Evolutionary conservation across 768 basidiomycete genomes (phyloP), one percentile per base, ranked within the genome.

Genomic region (Panaeolus cyanescens): DNA sequence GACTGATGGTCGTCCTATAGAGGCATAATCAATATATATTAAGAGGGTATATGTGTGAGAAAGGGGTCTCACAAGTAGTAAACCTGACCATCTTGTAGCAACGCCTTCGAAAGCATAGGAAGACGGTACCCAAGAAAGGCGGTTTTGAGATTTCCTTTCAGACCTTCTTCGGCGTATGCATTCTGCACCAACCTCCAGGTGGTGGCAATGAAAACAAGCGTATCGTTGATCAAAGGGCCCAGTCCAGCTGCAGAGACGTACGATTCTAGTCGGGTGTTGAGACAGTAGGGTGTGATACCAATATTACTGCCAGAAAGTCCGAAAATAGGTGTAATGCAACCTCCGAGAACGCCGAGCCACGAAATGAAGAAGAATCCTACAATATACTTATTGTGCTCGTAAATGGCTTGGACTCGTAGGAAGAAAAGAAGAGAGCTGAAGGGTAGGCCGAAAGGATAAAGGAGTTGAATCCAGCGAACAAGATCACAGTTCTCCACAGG

Each of bases 21-120:
- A 56, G 4, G 32, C 31, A 28, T 7, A 31, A 15, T 54, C 2
- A 30, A 22, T 34, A 36, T 34, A 10, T 30, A 10, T 15, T 19
- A 37, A 6, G 17, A 7, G 5, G 33, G 19, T 34, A 37, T 4
- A 45, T 2, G 31, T 13, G 3, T 4, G 31, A 54, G 13, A 8
- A 56, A 0, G 2, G 31, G 36, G 8, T 69, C 74, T 32, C 55
- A 77, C 77, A 74, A 33, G 55, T 74, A 77, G 56, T 76, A 77
- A 7, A 63, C 59, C 60, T 75, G 75, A 0, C 75, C 72, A 19
- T 75, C 75, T 31, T 64, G 64, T 17, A 76, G 55, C 0, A 77
- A 15, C 1, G 64, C 58, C 53, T 63, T 69, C 0, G 72, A 71
- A 20, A 75, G 70, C 4, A 57, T 62, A 1, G 77, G 73, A 9